phyloP scores from a whole-genome alignment of 2,329 filamentous ascomycete genomes.

The Cercospora sesami region DNA sequence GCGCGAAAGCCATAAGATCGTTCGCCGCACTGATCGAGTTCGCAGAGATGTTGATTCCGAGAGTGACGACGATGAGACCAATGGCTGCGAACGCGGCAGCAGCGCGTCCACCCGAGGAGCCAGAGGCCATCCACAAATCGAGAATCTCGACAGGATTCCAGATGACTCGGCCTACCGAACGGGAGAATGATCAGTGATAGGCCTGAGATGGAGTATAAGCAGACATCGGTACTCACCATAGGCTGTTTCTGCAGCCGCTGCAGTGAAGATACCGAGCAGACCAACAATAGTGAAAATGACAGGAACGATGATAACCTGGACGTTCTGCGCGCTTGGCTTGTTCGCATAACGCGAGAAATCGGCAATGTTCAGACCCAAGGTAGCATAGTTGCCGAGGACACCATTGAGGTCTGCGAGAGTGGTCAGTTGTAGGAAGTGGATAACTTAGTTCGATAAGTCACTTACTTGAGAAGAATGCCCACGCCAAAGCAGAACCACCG shows the following conservation, averaged over 20 bases:
- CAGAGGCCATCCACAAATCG: constrained; percentile 34
- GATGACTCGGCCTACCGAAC: constrained; percentile 31
- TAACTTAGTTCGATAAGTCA: background rate
- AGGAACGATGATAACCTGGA: constrained; percentile 46
- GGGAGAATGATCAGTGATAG: too few species aligned
- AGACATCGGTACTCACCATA: constrained; percentile 41
- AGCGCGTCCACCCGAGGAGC: constrained; percentile 31
- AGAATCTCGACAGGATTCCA: constrained; percentile 41
- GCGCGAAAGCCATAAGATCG: constrained; percentile 54
- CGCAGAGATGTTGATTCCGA: constrained; percentile 55
- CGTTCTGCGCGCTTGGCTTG: constrained; percentile 34
- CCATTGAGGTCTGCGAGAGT: constrained; percentile 34
- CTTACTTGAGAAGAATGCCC: constrained; percentile 32
- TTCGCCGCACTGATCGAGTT: constrained; percentile 57
- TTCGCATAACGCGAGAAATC: constrained; percentile 40
- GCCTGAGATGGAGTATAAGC: too few species aligned
- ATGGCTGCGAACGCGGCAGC: constrained; percentile 34
- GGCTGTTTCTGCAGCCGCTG: constrained; percentile 54
- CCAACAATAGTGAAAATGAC: constrained; percentile 52
- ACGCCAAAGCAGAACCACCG: constrained; percentile 34
- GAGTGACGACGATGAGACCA: constrained; percentile 53
- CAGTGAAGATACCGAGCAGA: constrained; percentile 53
- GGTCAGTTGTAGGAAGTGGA: constrained; percentile 8
- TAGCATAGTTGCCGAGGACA: constrained; percentile 38
- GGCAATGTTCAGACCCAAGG: constrained; percentile 38